Evolutionary conservation across 78 protist species (phyloP), one percentile per base, ranked within the genome.

Genomic region (Cyanophora paradoxa): DNA sequence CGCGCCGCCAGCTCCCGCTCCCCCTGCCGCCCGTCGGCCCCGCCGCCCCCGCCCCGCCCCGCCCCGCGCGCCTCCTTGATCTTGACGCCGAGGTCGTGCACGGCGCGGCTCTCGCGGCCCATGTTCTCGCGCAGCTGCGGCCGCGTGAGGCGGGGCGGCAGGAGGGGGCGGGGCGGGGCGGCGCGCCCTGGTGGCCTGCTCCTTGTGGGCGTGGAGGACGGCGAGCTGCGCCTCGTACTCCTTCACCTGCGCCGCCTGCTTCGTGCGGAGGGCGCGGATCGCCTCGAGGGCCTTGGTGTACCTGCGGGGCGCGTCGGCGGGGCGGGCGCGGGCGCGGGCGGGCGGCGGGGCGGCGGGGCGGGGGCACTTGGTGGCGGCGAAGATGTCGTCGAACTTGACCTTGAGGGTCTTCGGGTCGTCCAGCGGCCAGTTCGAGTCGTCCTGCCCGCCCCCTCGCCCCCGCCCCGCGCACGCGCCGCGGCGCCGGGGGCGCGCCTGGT

Each of bases 351-450:
- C 5, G 3, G 3, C 11, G 59, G 48, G 10, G 31, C 3, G 44
- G 2, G 37, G 26, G 42, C 31, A 83, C 44, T 79, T 0, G 0
- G 95, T 92, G 7, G 98, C 78, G 16, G 90, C 79, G 64, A 97
- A 97, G 10, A 97, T 97, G 58, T 85, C 97, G 76, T 97, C 98
- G 57, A 97, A 95, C 44, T 81, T 84, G n/a, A 84, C 62, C 68
- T 97, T 97, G 42, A 97, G 71, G 22, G 58, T 59, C 11, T 52
- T 20, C 24, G 91, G 65, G 1, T 86, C 93, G 10, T 54, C 54
- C 31, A 97, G 78, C 0, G 97, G 95, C 99, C 99, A 97, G 82
- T 88, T 78, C 16, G 93, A 81, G 4, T 96, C 98, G 34, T 97
- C 86, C 70, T 75, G 72, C 22, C 8, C n/a, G n/a, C n/a, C n/a